Conservation (phyloP, 2,329 filamentous ascomycete genomes). For the Chaetomiaceae sp. region DNA sequence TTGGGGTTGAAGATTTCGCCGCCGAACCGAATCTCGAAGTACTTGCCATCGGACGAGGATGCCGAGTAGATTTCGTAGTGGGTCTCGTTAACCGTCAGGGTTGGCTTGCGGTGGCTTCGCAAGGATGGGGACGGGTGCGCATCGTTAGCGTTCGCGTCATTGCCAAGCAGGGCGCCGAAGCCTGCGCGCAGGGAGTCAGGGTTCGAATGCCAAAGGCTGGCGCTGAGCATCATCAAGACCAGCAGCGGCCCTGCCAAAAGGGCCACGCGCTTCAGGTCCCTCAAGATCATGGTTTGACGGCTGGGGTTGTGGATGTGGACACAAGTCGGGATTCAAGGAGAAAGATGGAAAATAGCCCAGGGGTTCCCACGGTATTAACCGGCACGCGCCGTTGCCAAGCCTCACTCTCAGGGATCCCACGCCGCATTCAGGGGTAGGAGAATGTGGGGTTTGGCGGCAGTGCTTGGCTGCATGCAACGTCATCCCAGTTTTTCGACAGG, state of each 20-base stretch:
- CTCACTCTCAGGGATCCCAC: too few species aligned
- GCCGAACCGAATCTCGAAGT: constrained; percentile 48
- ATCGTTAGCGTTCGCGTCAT: neutral
- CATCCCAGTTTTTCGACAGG: too few species aligned
- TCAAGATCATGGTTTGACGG: constrained; percentile 14
- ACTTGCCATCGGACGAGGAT: constrained; percentile 43
- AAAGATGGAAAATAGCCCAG: too few species aligned
- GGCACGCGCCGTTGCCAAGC: too few species aligned
- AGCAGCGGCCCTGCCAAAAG: constrained; percentile 31
- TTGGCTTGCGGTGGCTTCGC: neutral
- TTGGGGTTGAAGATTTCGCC: constrained; percentile 49
- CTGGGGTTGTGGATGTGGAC: neutral
- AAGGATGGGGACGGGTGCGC: neutral
- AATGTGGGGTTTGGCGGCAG: neutral
- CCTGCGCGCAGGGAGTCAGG: constrained; percentile 9
- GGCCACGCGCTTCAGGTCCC: constrained; percentile 20
- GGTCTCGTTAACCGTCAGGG: constrained; percentile 9
- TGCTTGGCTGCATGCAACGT: neutral
- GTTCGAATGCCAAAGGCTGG: constrained; percentile 23
- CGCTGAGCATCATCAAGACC: constrained; percentile 30
- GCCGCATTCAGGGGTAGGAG: neutral
- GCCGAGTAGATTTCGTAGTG: constrained; percentile 43
- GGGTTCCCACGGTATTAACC: too few species aligned
- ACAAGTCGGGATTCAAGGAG: neutral
- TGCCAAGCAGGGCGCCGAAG: constrained; percentile 12